Evolutionary conservation across 768 basidiomycete species (phyloP), one percentile per base, ranked within the genome.

Genomic region (Tylopilus subfusipes): DNA sequence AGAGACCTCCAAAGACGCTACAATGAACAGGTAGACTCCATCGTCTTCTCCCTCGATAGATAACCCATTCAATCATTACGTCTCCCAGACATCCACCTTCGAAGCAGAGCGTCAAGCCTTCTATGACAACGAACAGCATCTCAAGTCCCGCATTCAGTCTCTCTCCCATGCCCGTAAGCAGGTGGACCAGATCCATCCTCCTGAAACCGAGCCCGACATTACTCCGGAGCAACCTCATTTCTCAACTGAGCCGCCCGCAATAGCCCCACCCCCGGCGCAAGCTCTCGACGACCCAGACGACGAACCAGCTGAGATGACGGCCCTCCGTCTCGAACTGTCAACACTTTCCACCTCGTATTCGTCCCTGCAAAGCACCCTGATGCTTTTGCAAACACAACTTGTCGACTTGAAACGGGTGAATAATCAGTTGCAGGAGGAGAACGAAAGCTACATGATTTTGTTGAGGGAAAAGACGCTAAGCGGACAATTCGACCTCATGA

Each of bases 371-470:
- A 88, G 83, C 54, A 94, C 93, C 27, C 76, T 95, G 11, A 78
- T 88, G n/a, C 82, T 93, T 33, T 75, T 95, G 39, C 89, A 91
- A 68, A 81, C 83, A 4, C 93, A 98, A 65, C 78, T 97, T 12
- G 76, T 86, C 31, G 95, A 98, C 65, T 72, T 98, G 50, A 91
- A 93, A 72, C 77, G 89, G 51, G 87, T 94, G 56, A 97, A 97
- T 68, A 81, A 86, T 59, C 84, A 88, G 58, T 70, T 93, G 38
- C 92, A 94, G 71, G 94, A 98, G 70, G 95, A 98, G 63, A 99
- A 98, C 69, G 94, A 97, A 72, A 90, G 90, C 47, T 99, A 93
- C 75, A 93, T 96, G 81, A 91, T 95, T 57, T 79, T 99, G 36
- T 74, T 98, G 24, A 79, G 91, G 57, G 95, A 98, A 73, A 86